Conservation (phyloP, 2,329 filamentous ascomycete species). For the Dichotomopilus funicola region DNA sequence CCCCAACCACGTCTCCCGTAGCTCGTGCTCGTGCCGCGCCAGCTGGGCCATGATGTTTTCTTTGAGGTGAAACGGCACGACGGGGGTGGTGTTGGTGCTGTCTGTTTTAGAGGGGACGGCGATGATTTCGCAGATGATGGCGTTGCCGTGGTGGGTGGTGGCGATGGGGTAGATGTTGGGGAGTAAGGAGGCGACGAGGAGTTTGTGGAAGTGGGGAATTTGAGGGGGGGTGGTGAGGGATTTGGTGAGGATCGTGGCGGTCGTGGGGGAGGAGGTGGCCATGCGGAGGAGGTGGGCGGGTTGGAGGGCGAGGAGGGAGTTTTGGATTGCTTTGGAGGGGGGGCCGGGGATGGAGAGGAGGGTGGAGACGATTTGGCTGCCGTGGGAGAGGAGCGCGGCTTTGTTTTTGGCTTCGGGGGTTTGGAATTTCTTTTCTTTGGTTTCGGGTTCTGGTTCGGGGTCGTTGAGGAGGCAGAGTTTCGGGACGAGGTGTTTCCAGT, state of each 20-base stretch:
- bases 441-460: slow-evolving; percentile 24
- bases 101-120: slow-evolving; percentile 39
- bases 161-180: slow-evolving; percentile 43
- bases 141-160: slow-evolving; percentile 44
- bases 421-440: slow-evolving; percentile 23
- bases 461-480: slow-evolving; percentile 43
- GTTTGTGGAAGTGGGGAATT: slow-evolving; percentile 50
- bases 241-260: slow-evolving; percentile 44
- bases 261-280: slow-evolving; percentile 48
- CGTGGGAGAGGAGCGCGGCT: slow-evolving; percentile 55
- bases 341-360: slow-evolving; percentile 69
- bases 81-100: slow-evolving; percentile 35
- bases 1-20: slow-evolving; percentile 49
- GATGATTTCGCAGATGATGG: slow-evolving; percentile 44
- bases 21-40: slow-evolving; percentile 40
- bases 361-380: slow-evolving; percentile 71
- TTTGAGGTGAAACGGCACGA: slow-evolving; percentile 52
- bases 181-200: slow-evolving; percentile 42
- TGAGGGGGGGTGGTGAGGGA: slow-evolving; percentile 43
- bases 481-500: slow-evolving; percentile 42
- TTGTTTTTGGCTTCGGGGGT: slow-evolving; percentile 49
- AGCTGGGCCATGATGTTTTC: slow-evolving; percentile 47
- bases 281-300: slow-evolving; percentile 54
- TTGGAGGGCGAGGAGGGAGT: slow-evolving; percentile 57
- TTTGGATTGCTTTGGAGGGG: slow-evolving; percentile 64